Base-by-base conservation (phyloP, 2,329 filamentous ascomycete genomes). In the Aspergillus pseudoviridinutans region DNA sequence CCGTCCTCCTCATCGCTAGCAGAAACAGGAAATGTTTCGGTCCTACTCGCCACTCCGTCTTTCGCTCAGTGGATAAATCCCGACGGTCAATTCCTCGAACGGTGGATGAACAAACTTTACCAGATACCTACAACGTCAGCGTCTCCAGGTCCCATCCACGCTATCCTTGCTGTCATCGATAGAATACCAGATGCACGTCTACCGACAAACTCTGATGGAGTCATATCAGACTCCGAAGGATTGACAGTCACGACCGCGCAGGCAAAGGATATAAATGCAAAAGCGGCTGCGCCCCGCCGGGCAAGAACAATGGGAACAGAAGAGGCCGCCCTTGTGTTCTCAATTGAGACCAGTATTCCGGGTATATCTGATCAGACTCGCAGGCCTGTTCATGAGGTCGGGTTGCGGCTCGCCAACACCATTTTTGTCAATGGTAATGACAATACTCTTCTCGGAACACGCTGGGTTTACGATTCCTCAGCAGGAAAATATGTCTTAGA, bases 371-470 rank as follows among this genome's bases (percentile, higher is more conserved):
- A 51, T 22, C 50, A 54, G 47, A 22, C 27, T 35, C 54, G 49
- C 52, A 28, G 53, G 12, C 29, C 58, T 9, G 55, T 64, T 10
- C 64, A 74, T 52, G 69, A 75, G 51, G 58, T 78, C 44, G 74
- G 74, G 42, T 52, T 78, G 27, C 74, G 72, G n/a, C 68, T 76
- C 27, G 72, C 75, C 35, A 75, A 76, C 49, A 78, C 75, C 1
- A 64, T 77, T 9, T 78, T 78, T 47, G 52, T 73, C 38, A 77
- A 76, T 57, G 75, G 74, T 9, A 73, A 70, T n/a, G 72, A 76
- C 51, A 71, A 68, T 28, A 78, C 75, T 1, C 66, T 77, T 10
- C 57, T 74, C 38, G 73, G 70, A 32, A 71, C 71, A 58, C 69
- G 66, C 20, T 77, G 75, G 74, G 27, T 55, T 49, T 65, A 66